Evolutionary conservation across 306 rosid genomes (phyloP).

Genomic region (Ziziphus jujuba): DNA sequence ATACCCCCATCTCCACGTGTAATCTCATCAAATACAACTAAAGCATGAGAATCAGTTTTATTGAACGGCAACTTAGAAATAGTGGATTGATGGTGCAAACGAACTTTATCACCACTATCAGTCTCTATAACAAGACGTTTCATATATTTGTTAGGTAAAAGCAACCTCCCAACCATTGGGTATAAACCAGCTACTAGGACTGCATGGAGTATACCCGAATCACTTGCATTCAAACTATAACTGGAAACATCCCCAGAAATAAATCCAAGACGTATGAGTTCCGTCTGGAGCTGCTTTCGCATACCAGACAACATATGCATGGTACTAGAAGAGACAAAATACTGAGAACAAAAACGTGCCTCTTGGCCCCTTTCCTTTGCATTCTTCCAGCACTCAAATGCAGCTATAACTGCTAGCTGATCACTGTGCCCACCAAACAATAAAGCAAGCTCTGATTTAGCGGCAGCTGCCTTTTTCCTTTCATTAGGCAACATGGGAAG

Average conservation of each 20-base stretch:
- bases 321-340: constrained; percentile 54
- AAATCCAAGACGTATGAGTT: constrained; percentile 69
- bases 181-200: constrained; percentile 83
- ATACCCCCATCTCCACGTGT: constrained; percentile 72
- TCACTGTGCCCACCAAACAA: constrained; percentile 82
- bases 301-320: constrained; percentile 72
- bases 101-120: constrained; percentile 57
- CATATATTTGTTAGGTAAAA: constrained; percentile 24
- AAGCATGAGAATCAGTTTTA: constrained; percentile 25
- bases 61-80: constrained; percentile 34
- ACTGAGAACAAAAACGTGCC: constrained; percentile 56
- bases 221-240: constrained; percentile 62
- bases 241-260: constrained; percentile 46
- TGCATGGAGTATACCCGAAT: constrained; percentile 75
- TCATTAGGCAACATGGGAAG: constrained; percentile 70
- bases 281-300: constrained; percentile 76
- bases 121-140: constrained; percentile 50
- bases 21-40: constrained; percentile 69
- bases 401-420: constrained; percentile 83
- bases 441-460: constrained; percentile 66
- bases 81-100: constrained; percentile 55
- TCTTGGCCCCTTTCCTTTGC: constrained; percentile 61
- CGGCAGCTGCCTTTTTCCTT: constrained; percentile 58
- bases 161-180: constrained; percentile 84
- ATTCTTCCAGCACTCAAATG: constrained; percentile 77